Percentiles rank a stretch among this genome's conserved stretches.
These are phyloP conservation scores for Podila epigama DNA, from an alignment of 192 early-diverging fungal genomes.

Conservation along the genomic window DNA sequence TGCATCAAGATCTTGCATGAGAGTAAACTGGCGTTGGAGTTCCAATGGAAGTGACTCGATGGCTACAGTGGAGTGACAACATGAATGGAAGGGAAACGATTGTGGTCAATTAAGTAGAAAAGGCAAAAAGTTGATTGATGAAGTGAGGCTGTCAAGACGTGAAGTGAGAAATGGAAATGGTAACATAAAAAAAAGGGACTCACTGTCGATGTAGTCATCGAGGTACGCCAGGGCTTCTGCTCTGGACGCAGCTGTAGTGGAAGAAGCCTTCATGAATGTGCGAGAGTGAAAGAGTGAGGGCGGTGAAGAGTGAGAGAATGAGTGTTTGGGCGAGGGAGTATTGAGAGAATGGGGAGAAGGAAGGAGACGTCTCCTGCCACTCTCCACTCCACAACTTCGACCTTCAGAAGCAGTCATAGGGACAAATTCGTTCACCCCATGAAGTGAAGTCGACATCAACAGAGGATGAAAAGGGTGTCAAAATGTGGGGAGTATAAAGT, in stretches of 20 bases:
- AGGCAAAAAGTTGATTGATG: conserved; percentile 14
- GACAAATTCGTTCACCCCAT: too few relatives aligned
- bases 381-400: too few relatives aligned
- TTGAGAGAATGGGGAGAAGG: neutral
- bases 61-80: conserved; percentile 48
- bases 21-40: conserved; percentile 85
- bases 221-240: conserved; percentile 66
- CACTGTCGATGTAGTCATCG: conserved; percentile 95
- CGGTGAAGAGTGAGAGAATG: neutral
- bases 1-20: conserved; percentile 94
- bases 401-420: too few relatives aligned
- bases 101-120: neutral
- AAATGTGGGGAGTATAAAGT: neutral
- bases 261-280: conserved; percentile 27
- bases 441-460: too few relatives aligned
- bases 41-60: conserved; percentile 81
- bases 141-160: conserved; percentile 46
- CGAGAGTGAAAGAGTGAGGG: neutral
- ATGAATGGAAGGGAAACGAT: neutral
- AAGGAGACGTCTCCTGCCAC: too few relatives aligned
- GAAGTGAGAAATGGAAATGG: too few relatives aligned
- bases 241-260: conserved; percentile 33
- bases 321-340: neutral
- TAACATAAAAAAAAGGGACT: neutral
- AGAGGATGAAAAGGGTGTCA: too few relatives aligned